Percentiles rank a stretch among this genome's conserved stretches.
Evolutionary conservation across 2,329 filamentous ascomycete species (phyloP).

Genomic region (Aspergillus quadricinctus): DNA sequence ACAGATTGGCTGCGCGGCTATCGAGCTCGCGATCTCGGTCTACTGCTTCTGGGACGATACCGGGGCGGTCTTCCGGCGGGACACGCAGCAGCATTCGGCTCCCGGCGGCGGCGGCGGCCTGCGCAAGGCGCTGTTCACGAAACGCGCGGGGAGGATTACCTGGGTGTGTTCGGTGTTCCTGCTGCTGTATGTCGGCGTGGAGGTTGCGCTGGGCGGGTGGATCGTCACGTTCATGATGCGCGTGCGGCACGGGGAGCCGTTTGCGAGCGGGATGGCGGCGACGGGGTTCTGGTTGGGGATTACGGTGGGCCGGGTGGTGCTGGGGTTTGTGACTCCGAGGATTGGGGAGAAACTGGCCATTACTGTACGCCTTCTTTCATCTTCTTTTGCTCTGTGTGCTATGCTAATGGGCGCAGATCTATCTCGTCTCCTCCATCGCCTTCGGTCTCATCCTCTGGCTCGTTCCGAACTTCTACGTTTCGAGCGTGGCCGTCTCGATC

Average conservation of each 20-base stretch:
- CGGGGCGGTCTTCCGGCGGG: neutral
- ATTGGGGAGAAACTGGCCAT: constrained; percentile 65
- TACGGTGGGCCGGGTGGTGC: constrained; percentile 65
- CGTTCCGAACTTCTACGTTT: constrained; percentile 70
- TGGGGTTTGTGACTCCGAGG: constrained; percentile 70
- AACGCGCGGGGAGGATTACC: neutral
- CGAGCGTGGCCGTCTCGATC: constrained; percentile 65
- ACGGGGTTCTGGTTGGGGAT: constrained; percentile 84
- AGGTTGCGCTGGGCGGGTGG: constrained; percentile 70
- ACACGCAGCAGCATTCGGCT: neutral
- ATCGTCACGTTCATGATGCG: constrained; percentile 84
- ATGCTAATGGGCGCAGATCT: constrained; percentile 34
- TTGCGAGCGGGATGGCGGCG: constrained; percentile 68
- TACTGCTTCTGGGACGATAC: neutral
- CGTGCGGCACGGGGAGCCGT: constrained; percentile 63
- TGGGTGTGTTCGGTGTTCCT: neutral
- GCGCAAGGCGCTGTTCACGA: neutral
- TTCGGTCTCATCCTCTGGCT: constrained; percentile 77
- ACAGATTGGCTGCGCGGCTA: neutral
- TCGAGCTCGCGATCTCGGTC: neutral
- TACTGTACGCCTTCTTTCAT: constrained; percentile 22
- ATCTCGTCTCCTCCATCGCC: constrained; percentile 59
- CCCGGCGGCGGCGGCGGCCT: neutral
- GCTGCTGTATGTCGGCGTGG: constrained; percentile 67
- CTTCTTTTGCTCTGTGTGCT: too few species aligned